A percentile compares a stretch with the other conserved stretches of the same genome.
Evolutionary conservation across 805 yeast genomes (phyloP).

Genomic region (Ogataea paradorogensis): DNA sequence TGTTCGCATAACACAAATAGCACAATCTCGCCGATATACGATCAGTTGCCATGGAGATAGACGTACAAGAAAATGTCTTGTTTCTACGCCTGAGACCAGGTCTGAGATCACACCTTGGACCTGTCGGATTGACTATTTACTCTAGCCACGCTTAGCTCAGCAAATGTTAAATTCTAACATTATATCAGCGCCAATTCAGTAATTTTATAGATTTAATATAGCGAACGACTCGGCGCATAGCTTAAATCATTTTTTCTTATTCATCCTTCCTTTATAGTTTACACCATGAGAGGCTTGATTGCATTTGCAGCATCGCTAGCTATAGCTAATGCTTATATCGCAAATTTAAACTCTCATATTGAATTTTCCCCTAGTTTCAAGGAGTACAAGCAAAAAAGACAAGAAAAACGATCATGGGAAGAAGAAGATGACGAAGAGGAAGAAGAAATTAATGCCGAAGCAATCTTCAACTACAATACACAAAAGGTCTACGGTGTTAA

Average conservation of each 20-base stretch:
- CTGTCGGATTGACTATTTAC: no score
- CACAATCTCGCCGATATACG: no score
- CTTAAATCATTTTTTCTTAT: not conserved
- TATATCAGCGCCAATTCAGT: conserved; percentile 12
- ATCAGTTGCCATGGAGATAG: no score
- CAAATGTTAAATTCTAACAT: no score
- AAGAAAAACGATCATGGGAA: conserved; percentile 4
- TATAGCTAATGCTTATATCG: not conserved
- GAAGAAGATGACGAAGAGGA: conserved; percentile 10
- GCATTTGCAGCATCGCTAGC: not conserved
- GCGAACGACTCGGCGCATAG: not conserved
- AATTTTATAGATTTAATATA: conserved; percentile 9
- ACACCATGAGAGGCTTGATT: conserved; percentile 1
- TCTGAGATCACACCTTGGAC: no score
- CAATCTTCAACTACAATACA: conserved; percentile 20
- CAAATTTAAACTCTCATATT: not conserved
- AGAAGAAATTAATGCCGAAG: conserved; percentile 1
- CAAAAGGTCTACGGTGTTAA: conserved; percentile 44
- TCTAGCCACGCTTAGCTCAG: no score
- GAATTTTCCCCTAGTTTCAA: conserved; percentile 13
- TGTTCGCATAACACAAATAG: no score
- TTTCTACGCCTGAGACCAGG: no score
- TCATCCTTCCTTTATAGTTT: not conserved
- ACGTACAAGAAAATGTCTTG: no score
- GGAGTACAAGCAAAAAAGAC: conserved; percentile 7